Conservation (phyloP, 305 asterid genomes). For the Fraxinus xanthoxyloides region DNA sequence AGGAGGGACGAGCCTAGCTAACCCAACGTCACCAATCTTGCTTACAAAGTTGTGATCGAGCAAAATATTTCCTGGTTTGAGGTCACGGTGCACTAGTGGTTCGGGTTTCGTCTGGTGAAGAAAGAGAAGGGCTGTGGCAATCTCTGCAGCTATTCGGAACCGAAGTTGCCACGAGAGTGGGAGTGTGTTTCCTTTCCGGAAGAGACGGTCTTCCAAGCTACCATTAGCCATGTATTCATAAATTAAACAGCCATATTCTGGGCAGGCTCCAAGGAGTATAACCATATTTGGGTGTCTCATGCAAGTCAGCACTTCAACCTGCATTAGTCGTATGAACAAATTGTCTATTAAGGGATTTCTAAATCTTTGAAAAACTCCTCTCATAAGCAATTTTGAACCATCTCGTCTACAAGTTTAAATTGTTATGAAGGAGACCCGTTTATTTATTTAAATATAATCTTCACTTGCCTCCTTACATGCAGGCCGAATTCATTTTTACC, state of each 20-base stretch:
- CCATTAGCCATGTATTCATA: slow-evolving; percentile 87
- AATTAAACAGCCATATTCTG: slow-evolving; percentile 82
- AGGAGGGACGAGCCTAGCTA: slow-evolving; percentile 86
- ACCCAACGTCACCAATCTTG: slow-evolving; percentile 83
- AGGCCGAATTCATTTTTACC: not conserved
- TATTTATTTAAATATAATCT: not conserved
- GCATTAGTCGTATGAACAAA: not conserved
- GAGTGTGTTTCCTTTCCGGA: slow-evolving; percentile 40
- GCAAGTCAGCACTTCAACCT: slow-evolving; percentile 82
- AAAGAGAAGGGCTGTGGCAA: slow-evolving; percentile 68
- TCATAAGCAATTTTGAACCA: not conserved
- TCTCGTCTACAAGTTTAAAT: not conserved
- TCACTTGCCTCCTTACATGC: not conserved
- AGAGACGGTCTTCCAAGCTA: slow-evolving; percentile 74
- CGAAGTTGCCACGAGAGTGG: slow-evolving; percentile 84
- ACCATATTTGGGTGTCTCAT: slow-evolving; percentile 94
- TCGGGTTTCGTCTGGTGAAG: slow-evolving; percentile 89
- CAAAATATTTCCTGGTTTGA: slow-evolving; percentile 77
- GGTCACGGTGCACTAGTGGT: slow-evolving; percentile 87
- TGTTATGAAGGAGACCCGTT: not conserved
- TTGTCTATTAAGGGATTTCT: not conserved
- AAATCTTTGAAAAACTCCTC: not conserved
- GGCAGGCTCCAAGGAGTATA: slow-evolving; percentile 87
- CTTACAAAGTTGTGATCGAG: slow-evolving; percentile 70
- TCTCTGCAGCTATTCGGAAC: slow-evolving; percentile 77